Evolutionary conservation across 495 filamentous ascomycete species (phyloP).

Genomic region (Acidiella bohemica): DNA sequence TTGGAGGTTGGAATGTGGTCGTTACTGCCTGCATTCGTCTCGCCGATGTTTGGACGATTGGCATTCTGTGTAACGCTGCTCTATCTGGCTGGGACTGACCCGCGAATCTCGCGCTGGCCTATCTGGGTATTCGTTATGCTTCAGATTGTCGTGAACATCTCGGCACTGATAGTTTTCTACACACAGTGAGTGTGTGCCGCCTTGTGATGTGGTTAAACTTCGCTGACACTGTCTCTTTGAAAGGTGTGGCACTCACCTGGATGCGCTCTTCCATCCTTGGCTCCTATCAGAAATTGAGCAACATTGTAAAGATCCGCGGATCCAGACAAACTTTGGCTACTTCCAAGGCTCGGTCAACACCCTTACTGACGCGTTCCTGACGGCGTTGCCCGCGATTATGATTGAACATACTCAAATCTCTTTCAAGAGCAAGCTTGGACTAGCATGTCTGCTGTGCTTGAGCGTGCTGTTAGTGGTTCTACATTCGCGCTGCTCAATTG

Average conservation of each 20-base stretch:
- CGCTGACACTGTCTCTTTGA: no score
- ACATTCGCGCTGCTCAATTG: no score
- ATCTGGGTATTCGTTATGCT: conserved; percentile 8
- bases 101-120: conserved; percentile 10
- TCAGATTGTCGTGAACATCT: background rate
- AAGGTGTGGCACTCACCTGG: no score
- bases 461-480: conserved; percentile 12
- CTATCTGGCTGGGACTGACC: conserved; percentile 15
- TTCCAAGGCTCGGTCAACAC: conserved; percentile 16
- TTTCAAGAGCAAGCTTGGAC: conserved; percentile 12
- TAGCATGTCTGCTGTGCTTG: conserved; percentile 14
- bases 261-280: no score
- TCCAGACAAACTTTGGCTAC: conserved; percentile 14
- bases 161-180: background rate
- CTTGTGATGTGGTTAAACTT: no score
- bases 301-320: background rate
- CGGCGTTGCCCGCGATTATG: conserved; percentile 13
- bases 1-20: conserved; percentile 3
- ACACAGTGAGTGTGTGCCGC: no score
- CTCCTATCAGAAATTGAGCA: background rate
- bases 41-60: conserved; percentile 13
- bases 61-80: conserved; percentile 15
- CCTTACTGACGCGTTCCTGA: conserved; percentile 18
- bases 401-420: conserved; percentile 12
- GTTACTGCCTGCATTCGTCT: conserved; percentile 5